Evolutionary conservation across 768 basidiomycete genomes (phyloP), one percentile per base, ranked within the genome.

Genomic region (Omphalotus guepiniiformis): DNA sequence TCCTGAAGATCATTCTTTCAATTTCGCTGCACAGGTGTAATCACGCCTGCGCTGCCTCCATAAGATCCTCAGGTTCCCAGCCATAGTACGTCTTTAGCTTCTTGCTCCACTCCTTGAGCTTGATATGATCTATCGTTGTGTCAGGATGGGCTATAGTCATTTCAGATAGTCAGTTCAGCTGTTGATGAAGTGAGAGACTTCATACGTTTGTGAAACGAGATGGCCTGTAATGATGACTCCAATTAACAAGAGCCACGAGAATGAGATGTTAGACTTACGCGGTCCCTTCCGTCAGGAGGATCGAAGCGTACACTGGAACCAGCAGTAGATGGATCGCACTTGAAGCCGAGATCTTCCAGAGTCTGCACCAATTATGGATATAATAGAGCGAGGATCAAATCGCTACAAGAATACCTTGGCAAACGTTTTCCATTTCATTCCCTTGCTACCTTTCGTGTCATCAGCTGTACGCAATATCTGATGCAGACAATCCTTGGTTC

Each of bases 251-350:
- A 13, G 6, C 16, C 26, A 43, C 21, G 16, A 21, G 13, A 21
- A 35, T 5, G 18, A 13, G 18, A 25, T 11, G 9, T 30, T 11
- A 44, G 21, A 60, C 73, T 61, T 52, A 78, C 77, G 50, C 58
- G 67, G 55, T 78, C 76, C 34, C 55, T 62, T 35, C 62, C 58
- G 55, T 81, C 69, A 15, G 85, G 88, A 39, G 88, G 88, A 62
- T 87, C 81, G 57, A 91, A 91, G 29, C 87, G 76, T 28, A 91
- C 88, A 60, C 85, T 86, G 8, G 87, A 89, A 2, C 88, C 88
- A 16, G 88, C 86, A 2, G 86, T 87, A 50, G 79, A 80, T 4
- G 83, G 83, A 58, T 82, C 80, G 54, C 82, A 83, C 2, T 66
- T 65, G 62, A 91, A 91, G 28, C 88, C 88, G 78, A 91, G 81